Evolutionary conservation across 371 early-diverging fungal species (phyloP).

Genomic region (Mortierella sp.): DNA sequence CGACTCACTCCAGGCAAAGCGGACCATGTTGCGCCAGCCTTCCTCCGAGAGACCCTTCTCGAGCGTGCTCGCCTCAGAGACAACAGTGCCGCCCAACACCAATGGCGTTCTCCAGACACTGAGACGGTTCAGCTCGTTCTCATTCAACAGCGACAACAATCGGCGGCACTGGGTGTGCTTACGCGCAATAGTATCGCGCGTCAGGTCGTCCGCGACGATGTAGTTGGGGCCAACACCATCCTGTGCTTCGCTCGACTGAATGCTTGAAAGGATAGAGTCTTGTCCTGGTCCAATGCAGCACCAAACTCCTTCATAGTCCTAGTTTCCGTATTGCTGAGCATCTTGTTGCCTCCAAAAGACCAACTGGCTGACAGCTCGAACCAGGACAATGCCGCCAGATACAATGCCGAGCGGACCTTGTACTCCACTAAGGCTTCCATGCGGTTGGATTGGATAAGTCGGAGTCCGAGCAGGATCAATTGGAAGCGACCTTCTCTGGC

Average conservation of each 20-base stretch:
- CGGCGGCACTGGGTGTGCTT: conserved; percentile 63
- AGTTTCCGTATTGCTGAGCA: conserved; percentile 69
- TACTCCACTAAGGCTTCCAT: conserved; percentile 76
- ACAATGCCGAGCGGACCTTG: conserved; percentile 70
- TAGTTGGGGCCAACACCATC: conserved; percentile 34
- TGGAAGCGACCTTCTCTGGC: conserved; percentile 84
- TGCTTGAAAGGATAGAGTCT: conserved; percentile 63
- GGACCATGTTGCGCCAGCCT: conserved; percentile 79
- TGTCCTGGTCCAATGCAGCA: conserved; percentile 71
- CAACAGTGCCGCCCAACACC: conserved; percentile 27
- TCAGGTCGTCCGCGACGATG: conserved; percentile 26
- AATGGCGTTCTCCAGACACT: conserved; percentile 86
- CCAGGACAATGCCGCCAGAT: conserved; percentile 77
- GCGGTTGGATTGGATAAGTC: conserved; percentile 74
- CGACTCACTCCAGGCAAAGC: conserved; percentile 84
- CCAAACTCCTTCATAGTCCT: conserved; percentile 77
- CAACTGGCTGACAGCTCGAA: conserved; percentile 77
- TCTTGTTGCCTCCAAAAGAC: conserved; percentile 78
- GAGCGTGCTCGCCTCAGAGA: conserved; percentile 56
- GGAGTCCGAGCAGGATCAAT: conserved; percentile 80
- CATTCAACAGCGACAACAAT: conserved; percentile 82
- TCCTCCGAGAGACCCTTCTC: conserved; percentile 65
- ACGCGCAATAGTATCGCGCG: conserved; percentile 59
- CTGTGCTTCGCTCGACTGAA: conserved; percentile 53
- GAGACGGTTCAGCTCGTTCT: conserved; percentile 86